Base-by-base conservation (phyloP, 176 grass and related monocot species). In the Olyra latifolia region DNA sequence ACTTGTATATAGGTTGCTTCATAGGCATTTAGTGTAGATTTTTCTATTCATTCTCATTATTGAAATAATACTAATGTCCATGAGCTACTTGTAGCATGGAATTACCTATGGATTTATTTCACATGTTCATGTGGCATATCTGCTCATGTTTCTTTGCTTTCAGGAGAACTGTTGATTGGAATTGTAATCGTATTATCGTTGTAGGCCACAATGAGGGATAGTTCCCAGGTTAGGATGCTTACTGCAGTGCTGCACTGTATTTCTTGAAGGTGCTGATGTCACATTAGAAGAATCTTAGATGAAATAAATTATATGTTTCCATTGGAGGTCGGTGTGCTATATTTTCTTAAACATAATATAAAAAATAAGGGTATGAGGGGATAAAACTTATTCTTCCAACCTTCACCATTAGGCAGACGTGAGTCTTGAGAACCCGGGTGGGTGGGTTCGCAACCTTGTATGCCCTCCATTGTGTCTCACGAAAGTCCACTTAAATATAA, bases 151-250 rank as follows among this genome's bases (percentile, higher is more conserved):
- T 64, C 10, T 43, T 74, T 74, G n/a, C 30, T 62, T 74, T 74
- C 22, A 65, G 7, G 1, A 46, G 30, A 73, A 74, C 69, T 14
- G 1, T 65, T 54, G 22, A 24, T 53, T 14, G 47, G 5, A 30
- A 42, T 17, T 44, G 7, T 8, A 44, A 13, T 5, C 35, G 59
- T 27, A 6, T 29, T 28, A 5, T 10, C 49, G 14, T 55, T 38
- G 62, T 79, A 15, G 72, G 62, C 41, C 6, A 24, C 38, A 39
- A 86, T 86, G 84, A 24, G 28, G 83, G 76, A 79, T 44, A 28
- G 59, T 80, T 80, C 76, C 19, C 59, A 74, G 84, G 84, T 86
- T 25, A 72, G 68, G 47, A 56, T 78, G 6, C 64, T 27, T 79
- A 4, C 47, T 72, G 46, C n/a, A 32, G 30, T 16, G 8, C 47